A percentile compares a stretch with the other conserved stretches of the same genome.
Conservation (phyloP, 441 rosid genomes). For the Pelargonium citronellum region DNA sequence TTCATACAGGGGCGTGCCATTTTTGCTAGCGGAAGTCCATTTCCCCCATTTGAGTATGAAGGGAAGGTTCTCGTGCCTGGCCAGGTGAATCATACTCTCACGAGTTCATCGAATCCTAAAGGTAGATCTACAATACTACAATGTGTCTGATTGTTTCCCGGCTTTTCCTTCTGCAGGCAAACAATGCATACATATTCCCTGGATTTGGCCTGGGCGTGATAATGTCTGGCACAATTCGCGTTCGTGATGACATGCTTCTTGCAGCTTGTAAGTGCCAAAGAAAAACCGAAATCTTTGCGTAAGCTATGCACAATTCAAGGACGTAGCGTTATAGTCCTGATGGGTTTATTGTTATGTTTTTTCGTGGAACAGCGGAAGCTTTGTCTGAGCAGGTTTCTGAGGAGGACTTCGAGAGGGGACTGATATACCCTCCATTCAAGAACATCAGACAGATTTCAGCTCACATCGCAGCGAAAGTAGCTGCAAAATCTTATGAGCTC, state of each 20-base stretch:
- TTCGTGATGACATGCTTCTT: conserved; percentile 82
- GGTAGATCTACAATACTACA: no score
- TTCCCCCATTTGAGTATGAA: conserved; percentile 51
- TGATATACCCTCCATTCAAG: conserved; percentile 1
- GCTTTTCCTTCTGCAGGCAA: conserved; percentile 42
- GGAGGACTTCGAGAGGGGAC: not conserved
- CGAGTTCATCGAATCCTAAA: no score
- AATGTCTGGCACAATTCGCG: conserved; percentile 87
- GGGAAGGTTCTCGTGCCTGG: conserved; percentile 63
- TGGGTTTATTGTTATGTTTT: conserved; percentile 20
- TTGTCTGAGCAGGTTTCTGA: conserved; percentile 1
- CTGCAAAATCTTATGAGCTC: not conserved
- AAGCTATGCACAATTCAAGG: not conserved
- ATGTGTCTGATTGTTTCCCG: conserved; percentile 4
- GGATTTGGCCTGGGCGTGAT: conserved; percentile 81
- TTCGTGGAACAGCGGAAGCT: not conserved
- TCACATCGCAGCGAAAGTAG: not conserved
- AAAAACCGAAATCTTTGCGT: not conserved
- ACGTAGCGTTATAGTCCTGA: not conserved
- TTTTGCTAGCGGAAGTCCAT: conserved; percentile 86
- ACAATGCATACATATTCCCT: conserved; percentile 86
- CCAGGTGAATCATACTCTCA: conserved; percentile 40
- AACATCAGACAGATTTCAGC: not conserved
- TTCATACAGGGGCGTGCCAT: conserved; percentile 66
- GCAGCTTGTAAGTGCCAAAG: conserved; percentile 50